Percentiles rank a stretch among this genome's conserved stretches.
phyloP scores from a whole-genome alignment of 257 asterid genomes.

The Lantana camara region DNA sequence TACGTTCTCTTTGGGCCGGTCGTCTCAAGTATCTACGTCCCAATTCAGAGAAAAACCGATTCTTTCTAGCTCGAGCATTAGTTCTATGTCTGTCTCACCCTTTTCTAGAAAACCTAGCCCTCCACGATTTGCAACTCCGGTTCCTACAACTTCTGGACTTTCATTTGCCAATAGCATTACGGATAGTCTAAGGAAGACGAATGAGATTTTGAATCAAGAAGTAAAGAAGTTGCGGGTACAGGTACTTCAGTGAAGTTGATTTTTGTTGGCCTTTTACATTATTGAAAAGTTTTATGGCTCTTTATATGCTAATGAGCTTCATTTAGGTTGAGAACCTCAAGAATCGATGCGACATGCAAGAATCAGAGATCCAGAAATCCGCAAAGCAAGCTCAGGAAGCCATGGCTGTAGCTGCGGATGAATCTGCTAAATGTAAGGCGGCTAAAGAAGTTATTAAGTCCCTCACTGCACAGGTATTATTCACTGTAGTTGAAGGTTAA shows the following conservation, averaged over 20 bases:
- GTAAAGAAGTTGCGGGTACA: constrained; percentile 76
- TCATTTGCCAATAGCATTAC: constrained; percentile 76
- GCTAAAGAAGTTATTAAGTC: constrained; percentile 95
- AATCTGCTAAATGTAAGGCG: constrained; percentile 87
- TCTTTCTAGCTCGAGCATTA: constrained; percentile 57
- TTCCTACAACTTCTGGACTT: constrained; percentile 87
- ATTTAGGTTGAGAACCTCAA: constrained; percentile 67
- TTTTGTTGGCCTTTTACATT: constrained; percentile 13
- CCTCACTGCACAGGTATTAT: constrained; percentile 80
- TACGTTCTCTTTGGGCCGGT: constrained; percentile 65
- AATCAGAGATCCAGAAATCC: constrained; percentile 68
- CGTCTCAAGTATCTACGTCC: constrained; percentile 63
- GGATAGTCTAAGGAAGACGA: constrained; percentile 84
- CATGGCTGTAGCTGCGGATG: constrained; percentile 76
- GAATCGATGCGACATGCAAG: constrained; percentile 77
- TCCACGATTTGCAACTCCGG: constrained; percentile 89
- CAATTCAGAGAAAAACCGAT: constrained; percentile 66
- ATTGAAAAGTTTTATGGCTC: not conserved
- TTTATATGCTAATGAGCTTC: constrained; percentile 23
- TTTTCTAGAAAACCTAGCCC: constrained; percentile 89
- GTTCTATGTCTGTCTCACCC: constrained; percentile 91
- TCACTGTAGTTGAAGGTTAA: not conserved
- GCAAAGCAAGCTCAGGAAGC: constrained; percentile 86
- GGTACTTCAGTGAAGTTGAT: constrained; percentile 42
- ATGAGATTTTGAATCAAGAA: constrained; percentile 82